These are phyloP conservation scores for Torulaspora maleeae DNA, from an alignment of 805 yeast species.

Conservation along the genomic window DNA sequence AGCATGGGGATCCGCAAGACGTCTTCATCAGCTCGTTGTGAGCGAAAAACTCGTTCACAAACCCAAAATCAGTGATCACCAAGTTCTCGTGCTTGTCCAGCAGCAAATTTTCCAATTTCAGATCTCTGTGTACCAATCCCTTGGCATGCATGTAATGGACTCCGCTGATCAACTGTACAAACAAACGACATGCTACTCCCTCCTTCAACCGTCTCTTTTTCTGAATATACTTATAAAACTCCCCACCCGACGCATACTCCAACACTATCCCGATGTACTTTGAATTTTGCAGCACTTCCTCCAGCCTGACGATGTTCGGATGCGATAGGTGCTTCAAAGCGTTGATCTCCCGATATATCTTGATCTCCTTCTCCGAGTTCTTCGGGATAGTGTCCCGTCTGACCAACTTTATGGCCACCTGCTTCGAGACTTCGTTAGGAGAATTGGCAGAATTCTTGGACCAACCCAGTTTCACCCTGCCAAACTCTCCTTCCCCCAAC, in stretches of 20 bases:
- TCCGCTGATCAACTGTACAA: conserved; percentile 91
- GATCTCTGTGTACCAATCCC: conserved; percentile 87
- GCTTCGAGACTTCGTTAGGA: conserved; percentile 46
- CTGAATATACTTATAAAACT: conserved; percentile 86
- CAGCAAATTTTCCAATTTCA: conserved; percentile 81
- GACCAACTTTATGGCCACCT: conserved; percentile 90
- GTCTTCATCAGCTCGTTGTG: conserved; percentile 83
- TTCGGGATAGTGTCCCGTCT: conserved; percentile 84
- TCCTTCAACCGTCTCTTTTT: conserved; percentile 85
- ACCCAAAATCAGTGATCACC: conserved; percentile 87
- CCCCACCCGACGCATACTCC: conserved; percentile 97
- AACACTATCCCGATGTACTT: conserved; percentile 93
- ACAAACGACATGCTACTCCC: conserved; percentile 74
- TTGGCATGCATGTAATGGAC: conserved; percentile 89
- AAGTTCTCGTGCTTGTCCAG: conserved; percentile 84
- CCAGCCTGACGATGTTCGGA: conserved; percentile 88
- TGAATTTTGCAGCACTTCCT: conserved; percentile 89
- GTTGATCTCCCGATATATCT: conserved; percentile 89
- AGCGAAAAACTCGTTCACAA: conserved; percentile 70
- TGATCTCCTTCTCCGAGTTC: conserved; percentile 79
- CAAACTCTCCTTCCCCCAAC: conserved; percentile 96
- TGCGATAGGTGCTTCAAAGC: conserved; percentile 81
- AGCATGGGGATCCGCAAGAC: conserved; percentile 95
- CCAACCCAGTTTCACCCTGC: conserved; percentile 97
- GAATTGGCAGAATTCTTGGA: conserved; percentile 61